Percentiles rank a stretch among this genome's conserved stretches.
These are phyloP conservation scores for Trebouxia sp. DNA, from an alignment of 139 green algal genomes.

Conservation along the genomic window DNA sequence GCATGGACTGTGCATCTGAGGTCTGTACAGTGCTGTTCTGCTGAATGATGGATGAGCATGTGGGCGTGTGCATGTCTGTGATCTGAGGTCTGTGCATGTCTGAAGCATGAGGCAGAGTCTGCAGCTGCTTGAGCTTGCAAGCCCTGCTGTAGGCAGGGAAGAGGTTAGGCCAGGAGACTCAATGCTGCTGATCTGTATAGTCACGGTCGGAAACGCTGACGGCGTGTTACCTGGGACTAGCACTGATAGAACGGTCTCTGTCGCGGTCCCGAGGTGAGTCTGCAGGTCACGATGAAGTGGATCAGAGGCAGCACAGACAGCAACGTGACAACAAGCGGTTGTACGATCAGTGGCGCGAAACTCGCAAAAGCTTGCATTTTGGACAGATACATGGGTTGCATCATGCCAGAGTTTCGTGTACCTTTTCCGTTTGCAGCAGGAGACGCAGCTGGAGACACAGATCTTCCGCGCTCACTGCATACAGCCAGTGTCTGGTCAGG, in stretches of 20 bases:
- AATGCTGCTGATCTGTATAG: not conserved
- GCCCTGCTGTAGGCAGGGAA: conserved; percentile 8
- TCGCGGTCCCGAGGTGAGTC: conserved; percentile 13
- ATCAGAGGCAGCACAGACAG: no score
- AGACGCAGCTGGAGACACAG: not conserved
- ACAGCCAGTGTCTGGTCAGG: no score
- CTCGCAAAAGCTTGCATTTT: no score
- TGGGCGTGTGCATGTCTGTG: conserved; percentile 14
- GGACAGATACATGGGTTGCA: no score
- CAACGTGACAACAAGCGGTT: no score
- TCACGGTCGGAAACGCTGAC: not conserved
- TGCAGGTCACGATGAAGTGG: no score
- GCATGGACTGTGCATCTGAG: conserved; percentile 26
- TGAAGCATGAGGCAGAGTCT: conserved; percentile 21
- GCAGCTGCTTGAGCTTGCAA: conserved; percentile 28
- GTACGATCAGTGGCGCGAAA: no score
- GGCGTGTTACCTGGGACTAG: conserved; percentile 7
- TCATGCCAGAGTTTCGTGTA: no score
- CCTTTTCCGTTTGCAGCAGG: conserved; percentile 16
- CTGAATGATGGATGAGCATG: not conserved
- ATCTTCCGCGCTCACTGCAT: conserved; percentile 8
- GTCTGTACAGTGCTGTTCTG: conserved; percentile 19
- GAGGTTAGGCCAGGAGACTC: conserved; percentile 3
- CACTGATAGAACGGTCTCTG: conserved; percentile 1
- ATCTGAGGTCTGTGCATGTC: conserved; percentile 24